phyloP scores from a whole-genome alignment of 2,329 filamentous ascomycete species.

The Aspergillus fijiensis region DNA sequence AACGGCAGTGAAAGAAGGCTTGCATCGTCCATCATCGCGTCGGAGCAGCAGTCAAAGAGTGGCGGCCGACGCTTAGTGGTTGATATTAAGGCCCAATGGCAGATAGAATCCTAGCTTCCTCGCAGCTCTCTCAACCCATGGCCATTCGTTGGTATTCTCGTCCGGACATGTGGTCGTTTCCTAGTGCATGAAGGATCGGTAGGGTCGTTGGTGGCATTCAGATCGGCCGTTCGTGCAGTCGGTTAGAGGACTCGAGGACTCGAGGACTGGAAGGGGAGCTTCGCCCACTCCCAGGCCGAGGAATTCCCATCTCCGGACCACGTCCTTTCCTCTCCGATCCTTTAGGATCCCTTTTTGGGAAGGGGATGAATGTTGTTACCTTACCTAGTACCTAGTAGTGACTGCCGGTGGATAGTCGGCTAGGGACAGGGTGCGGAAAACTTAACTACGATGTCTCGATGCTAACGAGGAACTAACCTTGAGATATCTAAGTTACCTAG shows the following conservation, averaged over 20 bases:
- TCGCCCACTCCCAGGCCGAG: background rate
- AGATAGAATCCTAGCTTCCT: background rate
- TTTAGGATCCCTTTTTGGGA: background rate
- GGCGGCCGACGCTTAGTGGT: background rate
- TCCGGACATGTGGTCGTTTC: slow-evolving; percentile 28
- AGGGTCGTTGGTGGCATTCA: slow-evolving; percentile 14
- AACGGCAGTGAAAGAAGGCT: background rate
- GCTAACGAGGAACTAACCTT: no score
- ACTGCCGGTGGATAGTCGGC: background rate
- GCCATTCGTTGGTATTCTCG: slow-evolving; percentile 12
- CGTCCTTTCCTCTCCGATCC: background rate
- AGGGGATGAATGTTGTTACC: background rate
- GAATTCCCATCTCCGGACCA: background rate
- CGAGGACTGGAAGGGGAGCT: background rate
- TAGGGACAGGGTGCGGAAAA: background rate
- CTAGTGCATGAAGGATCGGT: slow-evolving; percentile 22
- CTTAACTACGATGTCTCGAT: no score
- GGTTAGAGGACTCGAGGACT: background rate
- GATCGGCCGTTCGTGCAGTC: slow-evolving; percentile 18
- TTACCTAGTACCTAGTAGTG: background rate
- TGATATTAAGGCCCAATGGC: background rate
- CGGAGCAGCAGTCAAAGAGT: background rate
- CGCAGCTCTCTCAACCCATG: slow-evolving; percentile 15
- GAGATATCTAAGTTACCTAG: no score
- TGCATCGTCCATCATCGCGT: background rate